Evolutionary conservation across 306 rosid genomes (phyloP).

Genomic region (Rosa lucieae): DNA sequence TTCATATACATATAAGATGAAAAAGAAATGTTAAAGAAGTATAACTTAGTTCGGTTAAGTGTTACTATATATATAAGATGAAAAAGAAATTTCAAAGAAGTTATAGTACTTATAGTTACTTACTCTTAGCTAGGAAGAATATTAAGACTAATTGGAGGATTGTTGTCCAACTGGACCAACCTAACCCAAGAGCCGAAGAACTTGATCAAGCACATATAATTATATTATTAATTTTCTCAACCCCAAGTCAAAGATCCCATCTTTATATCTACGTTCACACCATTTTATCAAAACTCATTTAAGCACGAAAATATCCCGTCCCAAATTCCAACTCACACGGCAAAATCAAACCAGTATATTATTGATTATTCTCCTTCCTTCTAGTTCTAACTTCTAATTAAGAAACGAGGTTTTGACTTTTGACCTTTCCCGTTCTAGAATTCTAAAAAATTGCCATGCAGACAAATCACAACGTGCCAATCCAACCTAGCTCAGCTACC

Average conservation of each 20-base stretch:
- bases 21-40: too few species aligned
- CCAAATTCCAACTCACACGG: conserved; percentile 26
- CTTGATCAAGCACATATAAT: too few species aligned
- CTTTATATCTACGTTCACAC: conserved; percentile 39
- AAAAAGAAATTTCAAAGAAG: too few species aligned
- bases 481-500: neutral
- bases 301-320: conserved; percentile 27
- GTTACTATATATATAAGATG: too few species aligned
- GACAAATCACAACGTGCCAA: neutral
- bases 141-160: too few species aligned
- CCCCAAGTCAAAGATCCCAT: conserved; percentile 49
- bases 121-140: too few species aligned
- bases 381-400: neutral
- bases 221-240: too few species aligned
- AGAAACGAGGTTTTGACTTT: neutral
- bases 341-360: neutral
- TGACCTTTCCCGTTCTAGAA: neutral
- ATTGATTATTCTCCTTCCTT: neutral
- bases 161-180: too few species aligned
- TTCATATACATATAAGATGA: too few species aligned
- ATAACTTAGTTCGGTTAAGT: too few species aligned
- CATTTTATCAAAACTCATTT: neutral
- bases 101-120: too few species aligned
- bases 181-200: too few species aligned
- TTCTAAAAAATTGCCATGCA: neutral